A percentile compares a stretch with the other conserved stretches of the same genome.
Evolutionary conservation across 352 stramenopile genomes (phyloP).

Genomic region (Thraustochytrium sp.): DNA sequence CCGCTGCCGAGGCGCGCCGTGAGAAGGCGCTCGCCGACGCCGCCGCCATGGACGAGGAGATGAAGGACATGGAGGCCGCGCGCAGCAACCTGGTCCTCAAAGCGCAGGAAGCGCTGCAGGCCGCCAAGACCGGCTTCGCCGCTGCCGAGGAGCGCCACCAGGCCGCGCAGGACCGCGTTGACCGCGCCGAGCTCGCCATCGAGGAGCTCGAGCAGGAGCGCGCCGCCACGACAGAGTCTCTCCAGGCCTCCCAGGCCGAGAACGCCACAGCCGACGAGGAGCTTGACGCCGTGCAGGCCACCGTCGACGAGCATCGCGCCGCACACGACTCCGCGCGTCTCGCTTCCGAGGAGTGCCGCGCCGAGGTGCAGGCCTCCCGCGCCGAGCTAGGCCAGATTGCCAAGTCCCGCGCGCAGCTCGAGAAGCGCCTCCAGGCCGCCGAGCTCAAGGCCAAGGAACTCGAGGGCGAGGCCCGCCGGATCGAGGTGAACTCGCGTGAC

Average conservation of each 20-base stretch:
- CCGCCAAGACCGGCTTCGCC: slow-evolving; percentile 59
- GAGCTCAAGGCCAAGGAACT: slow-evolving; percentile 20
- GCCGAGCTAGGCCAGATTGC: background rate
- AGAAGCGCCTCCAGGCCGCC: background rate
- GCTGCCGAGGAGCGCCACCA: slow-evolving; percentile 63
- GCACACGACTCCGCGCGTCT: background rate
- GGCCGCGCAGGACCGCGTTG: slow-evolving; percentile 4
- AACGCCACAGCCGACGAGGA: slow-evolving; percentile 54
- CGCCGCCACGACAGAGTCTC: slow-evolving; percentile 65
- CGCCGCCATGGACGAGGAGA: slow-evolving; percentile 65
- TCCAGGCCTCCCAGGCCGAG: slow-evolving; percentile 19
- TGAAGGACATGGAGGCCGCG: slow-evolving; percentile 69
- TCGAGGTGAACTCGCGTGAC: background rate
- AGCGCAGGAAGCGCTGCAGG: slow-evolving; percentile 52
- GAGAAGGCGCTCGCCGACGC: slow-evolving; percentile 52
- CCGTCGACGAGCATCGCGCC: slow-evolving; percentile 51
- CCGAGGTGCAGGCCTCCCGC: background rate
- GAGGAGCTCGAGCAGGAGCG: slow-evolving; percentile 43
- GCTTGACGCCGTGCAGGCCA: slow-evolving; percentile 64
- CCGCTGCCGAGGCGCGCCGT: background rate
- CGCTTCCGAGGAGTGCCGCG: slow-evolving; percentile 24
- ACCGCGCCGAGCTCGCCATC: background rate
- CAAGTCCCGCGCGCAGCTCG: background rate
- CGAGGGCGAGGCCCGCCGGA: background rate
- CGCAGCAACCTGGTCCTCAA: slow-evolving; percentile 69